Evolutionary conservation across 768 basidiomycete genomes (phyloP).

Genomic region (Leccinum broughii): DNA sequence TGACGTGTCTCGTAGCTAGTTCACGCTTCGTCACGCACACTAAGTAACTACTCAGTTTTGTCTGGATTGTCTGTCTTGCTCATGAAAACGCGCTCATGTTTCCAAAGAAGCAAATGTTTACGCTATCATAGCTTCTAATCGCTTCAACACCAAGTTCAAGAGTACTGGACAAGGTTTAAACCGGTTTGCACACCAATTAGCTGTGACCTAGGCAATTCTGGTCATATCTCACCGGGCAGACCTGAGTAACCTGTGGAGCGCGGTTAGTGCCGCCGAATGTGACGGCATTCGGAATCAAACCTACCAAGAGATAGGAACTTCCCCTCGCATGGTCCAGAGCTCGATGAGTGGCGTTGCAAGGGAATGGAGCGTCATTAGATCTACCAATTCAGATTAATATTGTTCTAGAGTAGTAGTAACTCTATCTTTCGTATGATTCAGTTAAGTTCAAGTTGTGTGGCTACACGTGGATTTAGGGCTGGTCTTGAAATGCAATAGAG

Average conservation of each 20-base stretch:
- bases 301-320: slow-evolving; percentile 12
- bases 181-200: slow-evolving; percentile 9
- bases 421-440: not conserved
- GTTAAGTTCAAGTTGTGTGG: slow-evolving; percentile 11
- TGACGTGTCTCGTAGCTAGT: slow-evolving; percentile 13
- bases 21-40: slow-evolving; percentile 6
- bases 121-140: slow-evolving; percentile 2
- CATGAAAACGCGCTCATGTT: not conserved
- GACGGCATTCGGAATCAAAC: slow-evolving; percentile 20
- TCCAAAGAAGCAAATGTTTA: not conserved
- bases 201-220: not conserved
- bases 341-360: slow-evolving; percentile 9
- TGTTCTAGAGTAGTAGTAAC: slow-evolving; percentile 3
- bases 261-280: slow-evolving; percentile 1
- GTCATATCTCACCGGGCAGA: not conserved
- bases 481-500: slow-evolving; percentile 12
- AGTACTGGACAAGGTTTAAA: slow-evolving; percentile 8
- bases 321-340: slow-evolving; percentile 1
- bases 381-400: not conserved
- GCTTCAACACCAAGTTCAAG: slow-evolving; percentile 6
- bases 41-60: not conserved
- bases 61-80: not conserved
- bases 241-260: not conserved
- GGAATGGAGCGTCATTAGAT: slow-evolving; percentile 2
- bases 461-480: slow-evolving; percentile 29